Conservation (phyloP, 2,329 filamentous ascomycete genomes). For the Fusarium transvaalense region DNA sequence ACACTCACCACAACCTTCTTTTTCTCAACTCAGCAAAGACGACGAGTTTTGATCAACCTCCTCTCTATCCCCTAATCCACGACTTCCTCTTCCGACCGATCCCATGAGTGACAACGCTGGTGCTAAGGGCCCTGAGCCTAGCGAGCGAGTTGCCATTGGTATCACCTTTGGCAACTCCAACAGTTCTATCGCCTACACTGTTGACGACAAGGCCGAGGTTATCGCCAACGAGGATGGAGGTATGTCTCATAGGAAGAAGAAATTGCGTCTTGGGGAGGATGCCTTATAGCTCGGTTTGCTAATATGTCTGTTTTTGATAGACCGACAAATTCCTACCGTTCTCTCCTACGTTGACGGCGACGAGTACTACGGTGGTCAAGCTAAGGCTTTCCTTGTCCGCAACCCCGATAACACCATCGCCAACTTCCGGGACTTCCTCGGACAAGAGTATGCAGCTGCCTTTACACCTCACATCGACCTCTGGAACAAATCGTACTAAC, state of each 20-base stretch:
- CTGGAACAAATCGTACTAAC: constrained; percentile 35
- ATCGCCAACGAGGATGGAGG: constrained; percentile 99
- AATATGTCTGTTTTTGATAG: constrained; percentile 59
- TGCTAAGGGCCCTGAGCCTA: constrained; percentile 63
- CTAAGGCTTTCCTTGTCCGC: constrained; percentile 91
- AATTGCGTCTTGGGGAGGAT: not conserved
- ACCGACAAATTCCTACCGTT: constrained; percentile 95
- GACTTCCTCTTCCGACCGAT: constrained; percentile 23
- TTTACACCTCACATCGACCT: not conserved
- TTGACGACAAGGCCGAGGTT: constrained; percentile 94
- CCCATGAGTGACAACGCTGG: constrained; percentile 63
- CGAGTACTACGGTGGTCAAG: constrained; percentile 96
- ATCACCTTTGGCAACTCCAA: constrained; percentile 99
- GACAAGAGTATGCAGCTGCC: constrained; percentile 78
- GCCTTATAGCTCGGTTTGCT: constrained; percentile 6
- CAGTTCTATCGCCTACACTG: constrained; percentile 94
- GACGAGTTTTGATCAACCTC: constrained; percentile 23
- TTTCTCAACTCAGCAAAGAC: constrained; percentile 22
- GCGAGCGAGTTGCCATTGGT: constrained; percentile 82
- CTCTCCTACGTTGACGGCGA: constrained; percentile 96
- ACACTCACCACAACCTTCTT: constrained; percentile 31
- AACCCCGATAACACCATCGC: constrained; percentile 94
- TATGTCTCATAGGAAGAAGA: constrained; percentile 57
- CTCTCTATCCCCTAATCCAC: constrained; percentile 10
- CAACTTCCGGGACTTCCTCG: constrained; percentile 95